phyloP scores from a whole-genome alignment of 257 asterid genomes.

The Anisodus tanguticus region DNA sequence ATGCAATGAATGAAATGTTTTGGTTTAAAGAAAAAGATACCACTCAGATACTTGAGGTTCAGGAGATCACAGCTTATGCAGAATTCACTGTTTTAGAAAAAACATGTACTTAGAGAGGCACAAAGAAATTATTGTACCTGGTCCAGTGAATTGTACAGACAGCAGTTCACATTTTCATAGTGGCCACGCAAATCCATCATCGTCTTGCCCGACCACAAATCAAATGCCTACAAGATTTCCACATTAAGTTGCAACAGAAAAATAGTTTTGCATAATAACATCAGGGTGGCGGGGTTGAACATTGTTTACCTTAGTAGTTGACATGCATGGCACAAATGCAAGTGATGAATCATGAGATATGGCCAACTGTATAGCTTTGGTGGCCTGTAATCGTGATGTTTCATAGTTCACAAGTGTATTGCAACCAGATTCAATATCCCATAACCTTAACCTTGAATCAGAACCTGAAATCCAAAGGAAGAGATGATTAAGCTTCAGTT shows the following conservation, averaged over 20 bases:
- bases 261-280: neutral
- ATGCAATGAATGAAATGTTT: neutral
- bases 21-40: neutral
- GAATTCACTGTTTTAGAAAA: neutral
- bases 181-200: constrained; percentile 75
- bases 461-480: constrained; percentile 64
- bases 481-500: neutral
- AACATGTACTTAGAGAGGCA: neutral
- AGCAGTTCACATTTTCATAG: constrained; percentile 86
- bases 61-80: neutral
- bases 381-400: constrained; percentile 77
- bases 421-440: constrained; percentile 97
- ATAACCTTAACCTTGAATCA: constrained; percentile 93
- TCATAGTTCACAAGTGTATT: constrained; percentile 93
- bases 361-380: constrained; percentile 82
- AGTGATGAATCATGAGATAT: constrained; percentile 70
- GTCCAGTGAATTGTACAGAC: constrained; percentile 75
- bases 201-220: constrained; percentile 86
- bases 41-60: constrained; percentile 1
- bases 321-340: constrained; percentile 92
- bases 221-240: constrained; percentile 65
- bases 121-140: constrained; percentile 58
- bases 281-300: neutral
- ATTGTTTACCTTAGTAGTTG: constrained; percentile 62
- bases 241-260: neutral